Base-by-base conservation (phyloP, 345 rosid species). In the Chamaenerion angustifolium region DNA sequence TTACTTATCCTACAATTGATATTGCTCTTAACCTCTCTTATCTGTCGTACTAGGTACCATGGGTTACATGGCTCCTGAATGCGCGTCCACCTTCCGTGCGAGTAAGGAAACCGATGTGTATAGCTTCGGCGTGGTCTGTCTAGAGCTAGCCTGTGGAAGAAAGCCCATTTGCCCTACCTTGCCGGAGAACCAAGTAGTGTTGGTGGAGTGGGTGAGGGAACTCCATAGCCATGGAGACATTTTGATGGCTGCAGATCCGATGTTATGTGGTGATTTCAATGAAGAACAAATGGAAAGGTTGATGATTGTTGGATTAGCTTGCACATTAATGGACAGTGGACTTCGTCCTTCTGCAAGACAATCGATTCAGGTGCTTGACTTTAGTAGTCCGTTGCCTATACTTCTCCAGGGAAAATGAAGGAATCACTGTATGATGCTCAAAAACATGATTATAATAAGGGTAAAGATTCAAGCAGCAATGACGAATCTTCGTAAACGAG, bases 1-100 rank as follows among this genome's bases (percentile, higher is more conserved):
- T n/a, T n/a, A n/a, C n/a, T n/a, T n/a, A n/a, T n/a, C n/a, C n/a
- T n/a, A n/a, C n/a, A n/a, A n/a, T n/a, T n/a, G n/a, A n/a, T n/a
- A n/a, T n/a, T n/a, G n/a, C n/a, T n/a, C n/a, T n/a, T n/a, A n/a
- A n/a, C n/a, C n/a, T n/a, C n/a, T n/a, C n/a, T n/a, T n/a, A n/a
- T n/a, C n/a, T n/a, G n/a, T n/a, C n/a, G n/a, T n/a, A n/a, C n/a
- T n/a, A n/a, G 25, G 25, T 21, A 71, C 71, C 13, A 66, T 63
- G 63, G 72, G 76, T 10, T 71, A 71, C 54, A 23, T 71, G 12
- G 76, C 71, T 46, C 76, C 76, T 10, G 76, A 71, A 49, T 71
- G 68, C 50, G 63, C 61, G 19, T 65, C 56, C 12, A 56, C 43
- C 19, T 64, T 64, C 13, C 63, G 57, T 43, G 68, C 71, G 2